These are phyloP conservation scores for Helianthus tuberosus DNA, from an alignment of 129 eudicot species.

Conservation along the genomic window DNA sequence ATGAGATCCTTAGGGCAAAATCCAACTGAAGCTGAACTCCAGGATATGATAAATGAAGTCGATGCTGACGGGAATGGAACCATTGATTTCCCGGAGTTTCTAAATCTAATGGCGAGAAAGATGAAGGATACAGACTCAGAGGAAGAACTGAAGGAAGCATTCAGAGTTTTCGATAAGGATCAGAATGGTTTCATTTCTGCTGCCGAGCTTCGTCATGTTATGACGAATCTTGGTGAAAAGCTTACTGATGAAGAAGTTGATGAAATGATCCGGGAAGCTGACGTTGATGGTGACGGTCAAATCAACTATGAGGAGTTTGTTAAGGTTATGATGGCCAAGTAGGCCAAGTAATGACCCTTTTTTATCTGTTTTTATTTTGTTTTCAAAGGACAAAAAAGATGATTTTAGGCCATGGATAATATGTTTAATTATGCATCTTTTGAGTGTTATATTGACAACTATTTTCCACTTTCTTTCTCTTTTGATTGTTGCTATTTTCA, in stretches of 20 bases:
- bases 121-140: constrained; percentile 47
- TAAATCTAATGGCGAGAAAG: constrained; percentile 44
- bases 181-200: constrained; percentile 47
- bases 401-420: constrained; percentile 20
- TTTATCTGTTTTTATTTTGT: constrained; percentile 7
- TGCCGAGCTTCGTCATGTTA: constrained; percentile 45
- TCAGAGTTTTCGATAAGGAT: constrained; percentile 44
- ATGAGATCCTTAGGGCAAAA: constrained; percentile 47
- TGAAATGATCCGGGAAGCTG: constrained; percentile 45
- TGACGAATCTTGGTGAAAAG: constrained; percentile 47
- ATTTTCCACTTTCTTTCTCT: constrained; percentile 1
- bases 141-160: constrained; percentile 46
- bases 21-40: constrained; percentile 45
- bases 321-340: constrained; percentile 51
- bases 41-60: constrained; percentile 46
- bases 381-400: constrained; percentile 14
- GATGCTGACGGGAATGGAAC: constrained; percentile 48
- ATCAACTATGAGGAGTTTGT: constrained; percentile 47
- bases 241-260: constrained; percentile 49
- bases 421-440: constrained; percentile 32
- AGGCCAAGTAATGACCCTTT: constrained; percentile 7
- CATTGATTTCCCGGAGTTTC: constrained; percentile 43
- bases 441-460: constrained; percentile 25
- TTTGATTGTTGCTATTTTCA: background rate
- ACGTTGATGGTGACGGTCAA: constrained; percentile 46